Evolutionary conservation across 805 yeast genomes (phyloP).

Genomic region (Candida odintsovae): DNA sequence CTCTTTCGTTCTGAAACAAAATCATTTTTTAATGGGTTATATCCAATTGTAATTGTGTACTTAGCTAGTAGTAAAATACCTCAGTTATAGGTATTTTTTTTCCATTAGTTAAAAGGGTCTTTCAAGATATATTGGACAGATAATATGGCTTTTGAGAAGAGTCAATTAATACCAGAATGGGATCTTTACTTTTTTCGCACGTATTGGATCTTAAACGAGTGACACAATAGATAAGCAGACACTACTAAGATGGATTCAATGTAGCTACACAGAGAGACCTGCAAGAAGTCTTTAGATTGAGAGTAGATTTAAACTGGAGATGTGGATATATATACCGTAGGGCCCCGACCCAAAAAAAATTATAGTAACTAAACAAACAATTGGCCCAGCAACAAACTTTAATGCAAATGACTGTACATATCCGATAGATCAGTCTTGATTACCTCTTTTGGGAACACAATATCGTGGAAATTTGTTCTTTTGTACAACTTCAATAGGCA

Average conservation of each 20-base stretch:
- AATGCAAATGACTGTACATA: background rate
- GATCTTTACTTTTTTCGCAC: background rate
- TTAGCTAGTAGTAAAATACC: no score
- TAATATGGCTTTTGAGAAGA: background rate
- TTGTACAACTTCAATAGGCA: no score
- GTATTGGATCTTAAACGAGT: background rate
- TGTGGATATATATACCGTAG: background rate
- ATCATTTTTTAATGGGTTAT: slow-evolving; percentile 64
- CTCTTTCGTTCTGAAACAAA: slow-evolving; percentile 69
- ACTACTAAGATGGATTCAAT: no score
- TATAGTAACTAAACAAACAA: no score
- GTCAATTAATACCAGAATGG: background rate
- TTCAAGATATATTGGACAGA: background rate
- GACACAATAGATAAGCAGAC: background rate
- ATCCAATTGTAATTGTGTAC: no score
- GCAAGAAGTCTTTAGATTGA: no score
- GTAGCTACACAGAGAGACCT: no score
- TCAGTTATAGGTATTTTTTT: background rate
- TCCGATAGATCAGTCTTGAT: background rate
- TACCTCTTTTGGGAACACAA: background rate
- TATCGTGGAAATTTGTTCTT: background rate
- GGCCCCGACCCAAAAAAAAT: background rate
- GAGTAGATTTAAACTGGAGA: background rate
- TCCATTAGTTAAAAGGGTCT: no score
- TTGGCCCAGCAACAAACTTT: background rate